These are phyloP conservation scores for Euphrasia arctica DNA, from an alignment of 305 asterid species.

Conservation along the genomic window DNA sequence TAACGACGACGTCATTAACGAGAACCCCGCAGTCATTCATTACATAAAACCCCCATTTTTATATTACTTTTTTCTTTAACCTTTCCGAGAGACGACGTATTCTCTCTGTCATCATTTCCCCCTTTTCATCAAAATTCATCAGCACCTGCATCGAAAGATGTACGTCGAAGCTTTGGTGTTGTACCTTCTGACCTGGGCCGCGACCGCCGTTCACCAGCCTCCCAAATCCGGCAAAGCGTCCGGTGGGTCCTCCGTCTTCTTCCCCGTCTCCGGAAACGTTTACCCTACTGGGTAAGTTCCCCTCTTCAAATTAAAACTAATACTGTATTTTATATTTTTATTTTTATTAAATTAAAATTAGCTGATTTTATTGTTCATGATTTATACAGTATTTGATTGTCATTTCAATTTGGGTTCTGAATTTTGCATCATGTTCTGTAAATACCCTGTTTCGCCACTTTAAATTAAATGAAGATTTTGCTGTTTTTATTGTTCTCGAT, in stretches of 20 bases:
- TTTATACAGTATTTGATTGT: slow-evolving; percentile 10
- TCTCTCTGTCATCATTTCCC: too few species aligned
- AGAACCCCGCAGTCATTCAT: too few species aligned
- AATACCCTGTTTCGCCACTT: too few species aligned
- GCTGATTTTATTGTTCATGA: background rate
- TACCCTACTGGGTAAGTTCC: slow-evolving; percentile 50
- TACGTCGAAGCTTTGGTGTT: slow-evolving; percentile 39
- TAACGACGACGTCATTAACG: too few species aligned
- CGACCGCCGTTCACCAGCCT: slow-evolving; percentile 41
- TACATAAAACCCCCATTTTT: too few species aligned
- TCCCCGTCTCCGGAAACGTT: slow-evolving; percentile 80
- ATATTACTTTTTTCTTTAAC: too few species aligned
- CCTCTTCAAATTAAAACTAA: background rate
- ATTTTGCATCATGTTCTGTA: background rate
- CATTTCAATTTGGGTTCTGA: slow-evolving; percentile 19
- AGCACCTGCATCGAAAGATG: slow-evolving; percentile 29
- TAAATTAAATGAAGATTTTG: background rate
- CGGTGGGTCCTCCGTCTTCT: slow-evolving; percentile 57
- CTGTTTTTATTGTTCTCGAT: background rate
- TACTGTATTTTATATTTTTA: background rate
- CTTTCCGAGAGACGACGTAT: too few species aligned
- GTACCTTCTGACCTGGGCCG: slow-evolving; percentile 42
- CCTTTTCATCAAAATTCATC: background rate
- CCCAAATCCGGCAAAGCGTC: slow-evolving; percentile 34
- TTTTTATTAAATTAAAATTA: background rate